These are phyloP conservation scores for Brassica juncea DNA, from an alignment of 345 rosid species.

Conservation along the genomic window DNA sequence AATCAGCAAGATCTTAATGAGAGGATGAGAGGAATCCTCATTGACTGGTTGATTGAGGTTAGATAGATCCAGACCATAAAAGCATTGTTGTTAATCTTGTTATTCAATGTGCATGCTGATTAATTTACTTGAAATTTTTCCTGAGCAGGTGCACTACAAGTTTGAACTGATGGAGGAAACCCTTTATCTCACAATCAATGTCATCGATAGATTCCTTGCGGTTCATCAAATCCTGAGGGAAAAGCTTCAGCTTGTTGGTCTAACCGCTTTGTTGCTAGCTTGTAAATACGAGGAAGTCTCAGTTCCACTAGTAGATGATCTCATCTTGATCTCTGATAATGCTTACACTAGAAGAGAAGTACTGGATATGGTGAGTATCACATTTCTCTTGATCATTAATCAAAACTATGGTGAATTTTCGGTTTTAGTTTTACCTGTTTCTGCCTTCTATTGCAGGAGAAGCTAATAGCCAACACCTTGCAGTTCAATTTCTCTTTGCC, in stretches of 20 bases:
- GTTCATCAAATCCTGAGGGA: conserved; percentile 60
- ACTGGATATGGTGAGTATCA: conserved; percentile 71
- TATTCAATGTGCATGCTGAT: conserved; percentile 3
- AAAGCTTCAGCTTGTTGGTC: conserved; percentile 97
- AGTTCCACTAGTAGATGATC: conserved; percentile 97
- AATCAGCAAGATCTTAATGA: conserved; percentile 76
- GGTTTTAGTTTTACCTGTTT: neutral
- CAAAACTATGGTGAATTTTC: conserved; percentile 50
- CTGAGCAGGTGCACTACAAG: conserved; percentile 90
- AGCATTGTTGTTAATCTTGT: neutral
- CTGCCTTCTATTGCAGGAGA: conserved; percentile 59
- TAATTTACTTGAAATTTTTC: neutral
- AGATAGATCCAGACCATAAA: neutral
- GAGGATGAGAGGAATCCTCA: conserved; percentile 88
- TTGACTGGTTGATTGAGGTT: conserved; percentile 96
- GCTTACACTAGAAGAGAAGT: conserved; percentile 90
- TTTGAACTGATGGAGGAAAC: conserved; percentile 98
- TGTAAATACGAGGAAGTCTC: conserved; percentile 98
- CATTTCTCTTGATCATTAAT: neutral
- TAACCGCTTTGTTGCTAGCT: conserved; percentile 94
- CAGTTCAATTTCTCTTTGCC: conserved; percentile 79
- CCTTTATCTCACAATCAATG: conserved; percentile 78
- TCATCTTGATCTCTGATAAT: conserved; percentile 85
- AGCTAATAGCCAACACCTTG: conserved; percentile 65
- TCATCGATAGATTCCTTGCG: conserved; percentile 83